Percentiles rank a stretch among this genome's conserved stretches.
Conservation (phyloP, 2,329 filamentous ascomycete species). For the Colletotrichum chrysophilum region DNA sequence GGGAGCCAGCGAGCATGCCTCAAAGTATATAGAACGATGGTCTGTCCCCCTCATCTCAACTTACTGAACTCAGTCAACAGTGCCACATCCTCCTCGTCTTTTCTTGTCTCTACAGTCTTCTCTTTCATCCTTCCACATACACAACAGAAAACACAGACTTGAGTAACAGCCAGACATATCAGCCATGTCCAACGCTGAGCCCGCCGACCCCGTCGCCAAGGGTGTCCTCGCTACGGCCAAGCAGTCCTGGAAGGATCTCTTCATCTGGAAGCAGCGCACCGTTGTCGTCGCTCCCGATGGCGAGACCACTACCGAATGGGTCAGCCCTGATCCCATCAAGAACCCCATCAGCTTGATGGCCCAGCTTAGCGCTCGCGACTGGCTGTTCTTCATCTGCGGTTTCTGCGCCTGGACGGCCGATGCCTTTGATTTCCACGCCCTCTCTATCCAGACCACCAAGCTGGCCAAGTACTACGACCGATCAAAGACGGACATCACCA, state of each 20-base stretch:
- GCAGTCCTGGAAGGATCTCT: constrained; percentile 68
- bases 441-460: constrained; percentile 80
- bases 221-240: constrained; percentile 69
- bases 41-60: not conserved
- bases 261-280: constrained; percentile 77
- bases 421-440: constrained; percentile 83
- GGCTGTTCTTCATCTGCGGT: constrained; percentile 79
- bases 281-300: constrained; percentile 69
- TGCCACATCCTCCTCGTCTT: not conserved
- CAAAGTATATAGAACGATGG: constrained; percentile 11
- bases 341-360: constrained; percentile 75
- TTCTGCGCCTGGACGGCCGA: constrained; percentile 81
- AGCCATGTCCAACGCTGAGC: constrained; percentile 43
- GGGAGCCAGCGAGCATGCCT: not conserved
- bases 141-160: not conserved
- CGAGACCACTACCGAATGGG: constrained; percentile 72
- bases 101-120: not conserved
- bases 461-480: constrained; percentile 57
- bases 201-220: constrained; percentile 70
- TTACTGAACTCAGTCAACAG: not conserved
- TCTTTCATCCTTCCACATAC: not conserved
- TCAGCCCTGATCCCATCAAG: constrained; percentile 65
- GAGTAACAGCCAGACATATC: not conserved
- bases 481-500: constrained; percentile 71
- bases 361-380: constrained; percentile 68